Conservation (phyloP, 1,284 basidiomycete genomes). For the Stereum hirsutum region DNA sequence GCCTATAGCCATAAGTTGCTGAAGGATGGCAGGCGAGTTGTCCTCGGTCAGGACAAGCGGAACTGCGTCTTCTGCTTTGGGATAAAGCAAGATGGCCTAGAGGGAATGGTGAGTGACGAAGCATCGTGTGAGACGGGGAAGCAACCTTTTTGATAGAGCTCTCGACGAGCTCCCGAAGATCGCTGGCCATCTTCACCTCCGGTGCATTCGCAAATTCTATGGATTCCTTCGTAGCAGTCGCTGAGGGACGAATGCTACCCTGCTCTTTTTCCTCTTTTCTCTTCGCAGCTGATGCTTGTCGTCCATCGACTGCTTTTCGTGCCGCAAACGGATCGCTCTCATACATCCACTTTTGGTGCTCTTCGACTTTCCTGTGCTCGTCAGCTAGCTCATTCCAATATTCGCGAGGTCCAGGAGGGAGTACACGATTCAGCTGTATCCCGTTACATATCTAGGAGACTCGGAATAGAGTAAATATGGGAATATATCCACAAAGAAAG, state of each 20-base stretch:
- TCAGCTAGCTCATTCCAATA: conserved; percentile 76
- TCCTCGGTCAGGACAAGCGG: conserved; percentile 39
- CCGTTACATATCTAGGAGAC: conserved; percentile 64
- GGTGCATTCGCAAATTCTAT: conserved; percentile 59
- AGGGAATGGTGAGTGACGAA: conserved; percentile 1
- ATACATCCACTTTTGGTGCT: conserved; percentile 81
- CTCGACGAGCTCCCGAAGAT: conserved; percentile 77
- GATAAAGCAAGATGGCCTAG: conserved; percentile 44
- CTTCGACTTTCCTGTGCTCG: conserved; percentile 59
- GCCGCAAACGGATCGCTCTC: conserved; percentile 80
- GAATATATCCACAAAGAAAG: neutral
- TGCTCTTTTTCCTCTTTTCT: conserved; percentile 27
- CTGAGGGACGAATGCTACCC: conserved; percentile 5
- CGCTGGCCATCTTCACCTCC: conserved; percentile 81
- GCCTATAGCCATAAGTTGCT: conserved; percentile 45
- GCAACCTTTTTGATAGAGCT: conserved; percentile 69
- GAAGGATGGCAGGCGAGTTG: conserved; percentile 25
- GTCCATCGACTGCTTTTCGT: conserved; percentile 52
- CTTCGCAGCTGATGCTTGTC: conserved; percentile 48
- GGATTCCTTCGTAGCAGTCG: conserved; percentile 15
- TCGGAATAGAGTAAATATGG: conserved; percentile 2
- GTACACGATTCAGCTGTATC: conserved; percentile 65
- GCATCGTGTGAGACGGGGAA: conserved; percentile 3
- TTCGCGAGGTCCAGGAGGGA: conserved; percentile 76
- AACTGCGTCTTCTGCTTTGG: conserved; percentile 39